phyloP scores from a whole-genome alignment of 148 eudicot genomes.

The Mesembryanthemum crystallinum region DNA sequence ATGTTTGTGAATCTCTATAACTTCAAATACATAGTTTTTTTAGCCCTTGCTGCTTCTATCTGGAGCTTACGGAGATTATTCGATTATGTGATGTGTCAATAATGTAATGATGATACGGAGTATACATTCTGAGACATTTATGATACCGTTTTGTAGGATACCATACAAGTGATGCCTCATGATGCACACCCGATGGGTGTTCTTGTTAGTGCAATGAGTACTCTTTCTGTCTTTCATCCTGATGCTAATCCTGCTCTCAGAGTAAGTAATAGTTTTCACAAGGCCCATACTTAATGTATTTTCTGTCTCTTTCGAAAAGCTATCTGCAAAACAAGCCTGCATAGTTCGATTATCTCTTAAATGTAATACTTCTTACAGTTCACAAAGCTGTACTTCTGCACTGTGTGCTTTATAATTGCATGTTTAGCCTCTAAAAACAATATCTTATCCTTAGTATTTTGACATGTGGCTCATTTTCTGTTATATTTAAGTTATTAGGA shows the following conservation, averaged over 20 bases:
- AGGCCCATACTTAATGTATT: neutral
- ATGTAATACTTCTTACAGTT: neutral
- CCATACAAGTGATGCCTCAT: conserved; percentile 95
- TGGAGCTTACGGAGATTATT: conserved; percentile 1
- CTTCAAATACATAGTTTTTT: neutral
- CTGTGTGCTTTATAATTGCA: neutral
- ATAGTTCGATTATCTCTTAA: neutral
- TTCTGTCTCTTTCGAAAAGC: neutral
- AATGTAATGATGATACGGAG: neutral
- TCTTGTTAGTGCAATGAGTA: conserved; percentile 92
- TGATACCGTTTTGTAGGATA: conserved; percentile 56
- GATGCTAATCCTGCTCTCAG: conserved; percentile 99
- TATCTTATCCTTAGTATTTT: no score
- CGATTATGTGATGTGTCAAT: neutral
- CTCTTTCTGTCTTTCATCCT: conserved; percentile 92
- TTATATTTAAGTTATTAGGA: neutral
- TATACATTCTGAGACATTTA: neutral
- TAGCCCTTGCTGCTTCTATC: neutral
- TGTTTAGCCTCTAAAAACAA: neutral
- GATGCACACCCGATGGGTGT: conserved; percentile 99
- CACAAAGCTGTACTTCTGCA: neutral
- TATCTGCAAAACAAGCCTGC: neutral
- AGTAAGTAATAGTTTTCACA: conserved; percentile 42
- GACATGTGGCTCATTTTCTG: neutral
- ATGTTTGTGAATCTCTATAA: conserved; percentile 12